Evolutionary conservation across 352 stramenopile genomes (phyloP).

Genomic region (Peronospora belbahrii): DNA sequence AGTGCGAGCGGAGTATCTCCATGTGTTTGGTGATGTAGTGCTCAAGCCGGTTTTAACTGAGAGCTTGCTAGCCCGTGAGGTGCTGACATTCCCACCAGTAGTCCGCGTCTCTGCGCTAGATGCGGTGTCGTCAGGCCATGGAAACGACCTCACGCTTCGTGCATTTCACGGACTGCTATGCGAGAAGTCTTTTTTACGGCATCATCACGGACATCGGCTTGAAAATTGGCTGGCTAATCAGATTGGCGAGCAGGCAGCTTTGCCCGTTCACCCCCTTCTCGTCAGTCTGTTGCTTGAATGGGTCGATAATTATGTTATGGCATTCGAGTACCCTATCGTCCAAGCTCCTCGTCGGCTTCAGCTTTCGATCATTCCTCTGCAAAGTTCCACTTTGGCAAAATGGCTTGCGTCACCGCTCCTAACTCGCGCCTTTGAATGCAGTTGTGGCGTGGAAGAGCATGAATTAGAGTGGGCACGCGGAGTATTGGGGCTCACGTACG

Average conservation of each 20-base stretch:
- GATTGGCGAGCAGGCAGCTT: conserved; percentile 28
- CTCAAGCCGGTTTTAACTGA: conserved; percentile 66
- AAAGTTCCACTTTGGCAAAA: conserved; percentile 28
- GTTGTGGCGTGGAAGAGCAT: conserved; percentile 10
- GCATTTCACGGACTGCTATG: conserved; percentile 44
- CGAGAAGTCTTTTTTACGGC: conserved; percentile 60
- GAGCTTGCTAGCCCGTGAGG: conserved; percentile 48
- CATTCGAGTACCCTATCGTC: conserved; percentile 62
- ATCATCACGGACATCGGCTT: conserved; percentile 46
- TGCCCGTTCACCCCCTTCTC: conserved; percentile 49
- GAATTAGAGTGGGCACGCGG: conserved; percentile 31
- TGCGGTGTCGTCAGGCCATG: conserved; percentile 17
- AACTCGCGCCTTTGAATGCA: conserved; percentile 1
- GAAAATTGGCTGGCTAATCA: conserved; percentile 45
- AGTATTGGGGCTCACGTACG: conserved; percentile 44
- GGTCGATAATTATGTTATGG: conserved; percentile 72
- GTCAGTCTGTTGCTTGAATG: conserved; percentile 51
- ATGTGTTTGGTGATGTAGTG: conserved; percentile 49
- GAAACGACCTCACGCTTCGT: conserved; percentile 48
- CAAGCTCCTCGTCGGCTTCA: conserved; percentile 45
- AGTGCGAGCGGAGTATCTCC: conserved; percentile 47
- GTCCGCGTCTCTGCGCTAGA: conserved; percentile 25
- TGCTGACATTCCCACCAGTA: conserved; percentile 38
- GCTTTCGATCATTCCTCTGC: conserved; percentile 54
- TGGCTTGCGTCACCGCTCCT: conserved; percentile 32